Base-by-base conservation (phyloP, 495 filamentous ascomycete genomes). In the Talaromyces stipitatus region DNA sequence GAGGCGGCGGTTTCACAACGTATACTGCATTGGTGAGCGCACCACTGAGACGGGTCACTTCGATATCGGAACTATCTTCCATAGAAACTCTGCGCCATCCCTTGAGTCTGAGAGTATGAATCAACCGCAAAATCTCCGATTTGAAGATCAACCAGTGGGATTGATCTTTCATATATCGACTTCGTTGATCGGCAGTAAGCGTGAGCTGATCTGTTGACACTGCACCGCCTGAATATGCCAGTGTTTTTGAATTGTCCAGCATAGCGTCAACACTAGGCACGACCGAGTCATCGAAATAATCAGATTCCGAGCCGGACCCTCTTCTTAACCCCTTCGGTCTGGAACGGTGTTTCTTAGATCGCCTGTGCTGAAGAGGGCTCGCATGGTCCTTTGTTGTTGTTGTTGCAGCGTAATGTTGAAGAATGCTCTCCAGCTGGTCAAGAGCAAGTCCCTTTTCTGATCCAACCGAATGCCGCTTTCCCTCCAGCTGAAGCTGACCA, bases 1-100 rank as follows among this genome's bases (percentile, higher is more conserved):
- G 70, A 57, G 72, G 74, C 1, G 94, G 94, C 2, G 94, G 92
- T 16, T 82, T 85, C 43, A 98, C 90, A 54, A 95, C 91, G 68
- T 97, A 97, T 11, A 97, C 90, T 9, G 91, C 89, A 66, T 99
- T 99, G 3, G 94, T 99, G 65, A 97, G 72, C 14, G 94, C 94
- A 53, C 94, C 94, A 65, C 91, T 96, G 11, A 99, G 83, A 14
- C 91, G 84, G 67, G 88, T 81, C 24, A 97, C 87, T 14, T 82
- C 83, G 46, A 99, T 87, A 23, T 90, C 85, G 36, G 65, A 72
- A 57, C 83, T 82, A 41, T 68, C 63, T 7, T 95, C 90, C 62
- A 96, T 74, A 5, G 89, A 77, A 2, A 99, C 82, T 56, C 82
- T 83, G 48, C 91, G 85, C 94, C 94, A 99, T 4, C 92, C 86